Percentiles rank a stretch among this genome's conserved stretches.
Evolutionary conservation across 1,284 basidiomycete genomes (phyloP).

Genomic region (Trametes sp.): DNA sequence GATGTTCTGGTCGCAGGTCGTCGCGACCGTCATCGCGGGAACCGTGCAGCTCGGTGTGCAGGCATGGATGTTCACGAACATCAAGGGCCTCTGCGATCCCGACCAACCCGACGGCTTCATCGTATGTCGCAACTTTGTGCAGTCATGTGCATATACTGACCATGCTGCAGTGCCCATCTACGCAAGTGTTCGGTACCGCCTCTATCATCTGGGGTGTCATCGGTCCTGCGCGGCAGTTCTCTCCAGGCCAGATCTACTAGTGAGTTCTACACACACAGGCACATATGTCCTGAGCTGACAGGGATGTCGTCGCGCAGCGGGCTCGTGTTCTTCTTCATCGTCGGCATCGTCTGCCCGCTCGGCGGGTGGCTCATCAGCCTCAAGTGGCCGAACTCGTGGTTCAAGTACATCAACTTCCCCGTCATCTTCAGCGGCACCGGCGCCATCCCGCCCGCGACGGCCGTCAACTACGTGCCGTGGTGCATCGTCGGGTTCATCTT

Average conservation of each 20-base stretch:
- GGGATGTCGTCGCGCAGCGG: slow-evolving; percentile 30
- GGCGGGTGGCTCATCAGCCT: slow-evolving; percentile 48
- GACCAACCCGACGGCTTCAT: slow-evolving; percentile 50
- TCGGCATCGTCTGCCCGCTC: slow-evolving; percentile 57
- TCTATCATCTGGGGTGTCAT: slow-evolving; percentile 60
- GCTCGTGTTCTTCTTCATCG: slow-evolving; percentile 63
- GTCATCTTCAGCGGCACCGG: slow-evolving; percentile 62
- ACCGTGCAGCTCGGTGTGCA: slow-evolving; percentile 57
- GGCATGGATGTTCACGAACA: slow-evolving; percentile 60
- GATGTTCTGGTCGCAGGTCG: slow-evolving; percentile 58
- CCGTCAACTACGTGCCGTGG: slow-evolving; percentile 57
- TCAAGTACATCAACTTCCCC: slow-evolving; percentile 58
- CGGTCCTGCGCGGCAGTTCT: slow-evolving; percentile 55
- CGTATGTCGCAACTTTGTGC: slow-evolving; percentile 23
- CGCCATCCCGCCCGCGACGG: slow-evolving; percentile 58
- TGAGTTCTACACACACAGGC: slow-evolving; percentile 10
- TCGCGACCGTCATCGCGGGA: slow-evolving; percentile 56
- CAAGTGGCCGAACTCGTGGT: slow-evolving; percentile 52
- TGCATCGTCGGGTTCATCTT: slow-evolving; percentile 60
- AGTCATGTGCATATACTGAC: neutral
- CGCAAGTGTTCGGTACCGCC: slow-evolving; percentile 52
- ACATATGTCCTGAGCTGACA: neutral
- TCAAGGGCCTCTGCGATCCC: slow-evolving; percentile 51
- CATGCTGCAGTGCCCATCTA: slow-evolving; percentile 43
- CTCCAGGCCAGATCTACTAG: slow-evolving; percentile 48